Percentiles rank a stretch among this genome's conserved stretches.
Evolutionary conservation across 495 filamentous ascomycete genomes (phyloP).

Genomic region (Penicillium antarcticum): DNA sequence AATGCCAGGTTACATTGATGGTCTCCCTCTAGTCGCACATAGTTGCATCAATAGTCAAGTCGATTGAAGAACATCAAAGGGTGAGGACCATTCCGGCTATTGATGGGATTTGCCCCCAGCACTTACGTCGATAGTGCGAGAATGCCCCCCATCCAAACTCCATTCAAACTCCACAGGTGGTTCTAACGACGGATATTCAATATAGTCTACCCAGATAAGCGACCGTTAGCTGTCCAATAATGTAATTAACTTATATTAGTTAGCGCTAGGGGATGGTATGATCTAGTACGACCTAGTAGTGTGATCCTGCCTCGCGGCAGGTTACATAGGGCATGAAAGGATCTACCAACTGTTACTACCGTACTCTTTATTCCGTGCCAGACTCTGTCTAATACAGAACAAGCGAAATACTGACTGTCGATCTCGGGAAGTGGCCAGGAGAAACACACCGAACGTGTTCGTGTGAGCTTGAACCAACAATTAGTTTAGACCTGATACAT

Average conservation of each 20-base stretch:
- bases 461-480: no score
- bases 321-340: no score
- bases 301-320: no score
- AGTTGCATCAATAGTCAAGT: neutral
- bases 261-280: neutral
- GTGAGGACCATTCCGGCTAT: neutral
- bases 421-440: no score
- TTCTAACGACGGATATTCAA: neutral
- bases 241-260: neutral
- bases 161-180: constrained; percentile 3
- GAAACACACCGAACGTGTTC: no score
- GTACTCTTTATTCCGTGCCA: no score
- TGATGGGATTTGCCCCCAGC: neutral
- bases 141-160: neutral
- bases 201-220: neutral
- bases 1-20: neutral
- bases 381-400: no score
- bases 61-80: no score
- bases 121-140: neutral
- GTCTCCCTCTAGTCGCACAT: neutral
- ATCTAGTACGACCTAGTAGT: no score
- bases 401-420: no score
- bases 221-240: neutral
- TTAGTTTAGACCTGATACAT: no score
- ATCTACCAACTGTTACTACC: no score